phyloP scores from a whole-genome alignment of 2,329 filamentous ascomycete species.

The Lojkania enalia region DNA sequence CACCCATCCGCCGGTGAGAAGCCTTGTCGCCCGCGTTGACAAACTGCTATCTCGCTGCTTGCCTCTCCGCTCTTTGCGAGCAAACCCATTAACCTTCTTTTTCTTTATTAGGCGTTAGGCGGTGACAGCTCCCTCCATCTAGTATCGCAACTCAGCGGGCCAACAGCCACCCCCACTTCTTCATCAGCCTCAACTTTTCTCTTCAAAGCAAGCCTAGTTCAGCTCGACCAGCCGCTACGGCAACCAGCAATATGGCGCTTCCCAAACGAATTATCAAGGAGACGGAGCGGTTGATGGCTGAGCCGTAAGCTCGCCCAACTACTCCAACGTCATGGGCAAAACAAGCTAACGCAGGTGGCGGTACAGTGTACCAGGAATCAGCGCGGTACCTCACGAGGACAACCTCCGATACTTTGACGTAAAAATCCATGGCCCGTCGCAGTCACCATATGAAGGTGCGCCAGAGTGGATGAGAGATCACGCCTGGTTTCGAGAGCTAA shows the following conservation, averaged over 20 bases:
- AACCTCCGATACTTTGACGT: slow-evolving; percentile 99
- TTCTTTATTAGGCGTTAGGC: too few species aligned
- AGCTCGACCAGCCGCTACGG: slow-evolving; percentile 6
- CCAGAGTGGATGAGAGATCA: neutral
- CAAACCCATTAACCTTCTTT: too few species aligned
- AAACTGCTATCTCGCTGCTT: too few species aligned
- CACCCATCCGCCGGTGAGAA: neutral
- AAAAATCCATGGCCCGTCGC: slow-evolving; percentile 86
- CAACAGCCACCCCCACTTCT: neutral
- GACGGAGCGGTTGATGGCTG: slow-evolving; percentile 93
- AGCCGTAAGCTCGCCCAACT: slow-evolving; percentile 69
- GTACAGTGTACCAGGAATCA: slow-evolving; percentile 88
- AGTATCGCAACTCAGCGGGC: too few species aligned
- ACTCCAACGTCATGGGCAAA: slow-evolving; percentile 5
- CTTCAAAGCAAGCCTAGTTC: neutral
- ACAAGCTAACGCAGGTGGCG: slow-evolving; percentile 11
- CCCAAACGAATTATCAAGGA: slow-evolving; percentile 98
- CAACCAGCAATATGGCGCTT: slow-evolving; percentile 62
- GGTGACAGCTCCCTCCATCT: neutral
- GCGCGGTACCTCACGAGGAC: slow-evolving; percentile 91
- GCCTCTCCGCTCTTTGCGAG: too few species aligned
- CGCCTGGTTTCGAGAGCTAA: slow-evolving; percentile 1
- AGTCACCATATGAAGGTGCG: slow-evolving; percentile 94
- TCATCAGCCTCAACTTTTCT: neutral
- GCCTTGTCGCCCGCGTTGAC: neutral